A percentile compares a stretch with the other conserved stretches of the same genome.
Conservation (phyloP, 129 eudicot species). For the Cynara cardunculus region DNA sequence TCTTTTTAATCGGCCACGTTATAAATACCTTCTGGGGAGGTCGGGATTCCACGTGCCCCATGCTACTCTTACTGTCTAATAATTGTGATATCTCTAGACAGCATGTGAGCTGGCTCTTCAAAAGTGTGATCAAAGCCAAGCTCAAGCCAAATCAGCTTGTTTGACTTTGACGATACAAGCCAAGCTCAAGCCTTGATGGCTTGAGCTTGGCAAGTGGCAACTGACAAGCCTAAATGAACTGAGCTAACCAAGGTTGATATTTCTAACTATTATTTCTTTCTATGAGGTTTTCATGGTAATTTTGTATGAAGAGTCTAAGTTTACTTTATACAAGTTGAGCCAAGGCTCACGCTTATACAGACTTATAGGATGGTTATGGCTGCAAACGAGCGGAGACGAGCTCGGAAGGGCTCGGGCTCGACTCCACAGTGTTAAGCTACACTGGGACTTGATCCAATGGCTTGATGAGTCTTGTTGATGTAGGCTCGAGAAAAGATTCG, state of each 20-base stretch:
- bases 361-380: background rate
- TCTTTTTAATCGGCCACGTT: no score
- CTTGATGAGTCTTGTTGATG: background rate
- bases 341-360: background rate
- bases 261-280: background rate
- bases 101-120: background rate
- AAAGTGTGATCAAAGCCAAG: background rate
- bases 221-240: background rate
- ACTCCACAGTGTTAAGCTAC: background rate
- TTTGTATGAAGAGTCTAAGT: background rate
- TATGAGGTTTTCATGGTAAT: background rate
- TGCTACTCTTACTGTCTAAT: background rate
- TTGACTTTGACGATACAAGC: background rate
- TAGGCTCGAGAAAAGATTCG: background rate
- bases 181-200: background rate
- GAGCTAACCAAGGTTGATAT: background rate
- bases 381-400: background rate
- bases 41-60: no score
- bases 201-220: background rate
- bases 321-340: background rate
- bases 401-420: background rate
- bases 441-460: background rate
- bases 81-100: background rate
- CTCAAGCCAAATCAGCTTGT: background rate
- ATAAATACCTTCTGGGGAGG: no score